Conservation (phyloP, 2,329 filamentous ascomycete species). For the Pseudogymnoascus sp. region DNA sequence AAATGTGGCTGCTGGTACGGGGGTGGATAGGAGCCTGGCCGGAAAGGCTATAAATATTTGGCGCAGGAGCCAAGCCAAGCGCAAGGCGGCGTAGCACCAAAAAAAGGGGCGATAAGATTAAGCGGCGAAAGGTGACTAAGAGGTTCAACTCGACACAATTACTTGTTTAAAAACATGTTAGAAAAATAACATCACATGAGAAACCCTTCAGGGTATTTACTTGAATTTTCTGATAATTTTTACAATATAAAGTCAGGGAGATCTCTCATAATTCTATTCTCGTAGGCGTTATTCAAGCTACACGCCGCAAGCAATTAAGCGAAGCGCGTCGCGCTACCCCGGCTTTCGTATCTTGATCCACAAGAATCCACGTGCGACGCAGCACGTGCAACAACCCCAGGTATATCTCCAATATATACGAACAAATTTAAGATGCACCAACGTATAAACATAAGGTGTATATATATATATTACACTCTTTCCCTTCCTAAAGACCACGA, state of each 20-base stretch:
- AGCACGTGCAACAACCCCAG: not conserved
- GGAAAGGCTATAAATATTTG: not conserved
- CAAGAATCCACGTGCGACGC: not conserved
- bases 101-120: constrained; percentile 8
- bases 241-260: not conserved
- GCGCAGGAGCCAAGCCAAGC: not conserved
- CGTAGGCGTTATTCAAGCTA: not conserved
- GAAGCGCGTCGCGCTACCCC: constrained; percentile 1
- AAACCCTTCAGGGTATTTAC: not conserved
- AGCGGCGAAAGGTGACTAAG: not conserved
- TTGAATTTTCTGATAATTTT: not conserved
- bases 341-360: constrained; percentile 1
- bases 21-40: not conserved
- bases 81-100: not conserved
- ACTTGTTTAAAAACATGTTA: not conserved
- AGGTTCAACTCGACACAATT: not conserved
- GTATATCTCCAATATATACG: not conserved
- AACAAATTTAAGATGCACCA: not conserved
- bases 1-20: not conserved
- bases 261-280: not conserved
- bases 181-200: not conserved
- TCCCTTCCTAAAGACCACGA: not conserved
- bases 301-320: not conserved
- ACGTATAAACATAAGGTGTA: not conserved
- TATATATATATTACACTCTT: not conserved